A percentile compares a stretch with the other conserved stretches of the same genome.
Conservation (phyloP, 75 land plant genomes). For the Cryptomeria japonica region DNA sequence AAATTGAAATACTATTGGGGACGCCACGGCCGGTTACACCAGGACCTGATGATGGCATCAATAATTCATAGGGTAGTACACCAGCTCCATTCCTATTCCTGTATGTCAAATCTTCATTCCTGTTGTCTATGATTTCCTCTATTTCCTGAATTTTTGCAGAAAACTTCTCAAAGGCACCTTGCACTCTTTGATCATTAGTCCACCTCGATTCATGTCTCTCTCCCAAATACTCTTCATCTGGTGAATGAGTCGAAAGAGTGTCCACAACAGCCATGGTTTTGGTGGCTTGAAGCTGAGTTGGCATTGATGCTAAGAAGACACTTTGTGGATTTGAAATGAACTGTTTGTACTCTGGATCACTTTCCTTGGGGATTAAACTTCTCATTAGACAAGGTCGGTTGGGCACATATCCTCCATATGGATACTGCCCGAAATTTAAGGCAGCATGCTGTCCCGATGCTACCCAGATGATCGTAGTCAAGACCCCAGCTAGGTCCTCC, state of each 20-base stretch:
- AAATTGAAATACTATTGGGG: slow-evolving; percentile 51
- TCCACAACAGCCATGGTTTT: slow-evolving; percentile 76
- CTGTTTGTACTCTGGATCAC: slow-evolving; percentile 50
- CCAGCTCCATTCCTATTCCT: slow-evolving; percentile 73
- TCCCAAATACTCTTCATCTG: slow-evolving; percentile 86
- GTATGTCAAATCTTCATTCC: slow-evolving; percentile 47
- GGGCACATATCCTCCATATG: slow-evolving; percentile 90
- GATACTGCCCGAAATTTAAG: slow-evolving; percentile 92
- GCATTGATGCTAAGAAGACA: slow-evolving; percentile 55
- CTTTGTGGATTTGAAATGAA: slow-evolving; percentile 57
- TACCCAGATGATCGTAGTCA: slow-evolving; percentile 83
- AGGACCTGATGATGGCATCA: slow-evolving; percentile 56
- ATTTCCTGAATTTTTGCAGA: slow-evolving; percentile 37
- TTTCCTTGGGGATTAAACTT: slow-evolving; percentile 63
- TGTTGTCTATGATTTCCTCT: slow-evolving; percentile 40
- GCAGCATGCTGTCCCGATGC: slow-evolving; percentile 93
- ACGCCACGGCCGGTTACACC: slow-evolving; percentile 72
- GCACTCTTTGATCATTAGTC: slow-evolving; percentile 37
- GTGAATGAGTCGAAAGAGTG: slow-evolving; percentile 70
- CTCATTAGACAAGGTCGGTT: slow-evolving; percentile 82
- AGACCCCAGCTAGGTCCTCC: slow-evolving; percentile 53
- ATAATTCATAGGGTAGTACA: slow-evolving; percentile 64
- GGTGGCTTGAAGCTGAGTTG: slow-evolving; percentile 52
- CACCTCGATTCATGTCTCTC: slow-evolving; percentile 35
- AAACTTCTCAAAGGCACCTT: slow-evolving; percentile 27